Conservation (phyloP, 1,284 basidiomycete genomes). For the Exobasidium cylindrosporum region DNA sequence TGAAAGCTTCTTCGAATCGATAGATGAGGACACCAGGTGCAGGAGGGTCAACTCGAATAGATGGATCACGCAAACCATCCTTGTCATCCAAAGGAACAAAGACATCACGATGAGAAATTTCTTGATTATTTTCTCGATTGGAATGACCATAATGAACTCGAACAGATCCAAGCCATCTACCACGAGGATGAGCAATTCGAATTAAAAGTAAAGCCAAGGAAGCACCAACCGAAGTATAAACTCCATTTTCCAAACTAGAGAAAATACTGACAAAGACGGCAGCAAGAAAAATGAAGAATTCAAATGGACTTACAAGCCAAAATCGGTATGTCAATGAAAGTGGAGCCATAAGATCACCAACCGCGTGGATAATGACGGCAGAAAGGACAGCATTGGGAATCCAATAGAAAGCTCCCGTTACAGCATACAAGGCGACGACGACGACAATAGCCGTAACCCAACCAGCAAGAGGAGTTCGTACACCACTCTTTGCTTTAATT, state of each 20-base stretch:
- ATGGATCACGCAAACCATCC: conserved; percentile 66
- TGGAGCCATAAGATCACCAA: conserved; percentile 84
- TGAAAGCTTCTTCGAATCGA: conserved; percentile 86
- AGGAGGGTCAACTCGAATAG: conserved; percentile 73
- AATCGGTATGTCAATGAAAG: conserved; percentile 83
- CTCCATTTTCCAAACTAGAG: conserved; percentile 77
- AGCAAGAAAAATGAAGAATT: conserved; percentile 84
- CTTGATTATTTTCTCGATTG: conserved; percentile 44
- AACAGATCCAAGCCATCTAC: conserved; percentile 82
- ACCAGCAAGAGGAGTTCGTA: conserved; percentile 88
- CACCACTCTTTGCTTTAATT: conserved; percentile 91
- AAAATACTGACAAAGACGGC: conserved; percentile 76
- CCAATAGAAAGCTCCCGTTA: conserved; percentile 58
- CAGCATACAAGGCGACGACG: conserved; percentile 87
- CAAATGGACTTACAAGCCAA: conserved; percentile 90
- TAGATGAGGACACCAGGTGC: conserved; percentile 85
- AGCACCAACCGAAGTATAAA: conserved; percentile 81
- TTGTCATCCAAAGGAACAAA: conserved; percentile 71
- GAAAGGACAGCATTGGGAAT: conserved; percentile 67
- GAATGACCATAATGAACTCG: conserved; percentile 56
- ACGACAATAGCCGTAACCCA: conserved; percentile 83
- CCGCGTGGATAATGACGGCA: conserved; percentile 87
- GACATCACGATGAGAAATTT: conserved; percentile 61
- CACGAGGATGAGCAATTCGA: conserved; percentile 85
- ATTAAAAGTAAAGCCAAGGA: conserved; percentile 81